Evolutionary conservation across 1,284 basidiomycete genomes (phyloP), one percentile per base, ranked within the genome.

Genomic region (Cutaneotrichosporon cutaneum): DNA sequence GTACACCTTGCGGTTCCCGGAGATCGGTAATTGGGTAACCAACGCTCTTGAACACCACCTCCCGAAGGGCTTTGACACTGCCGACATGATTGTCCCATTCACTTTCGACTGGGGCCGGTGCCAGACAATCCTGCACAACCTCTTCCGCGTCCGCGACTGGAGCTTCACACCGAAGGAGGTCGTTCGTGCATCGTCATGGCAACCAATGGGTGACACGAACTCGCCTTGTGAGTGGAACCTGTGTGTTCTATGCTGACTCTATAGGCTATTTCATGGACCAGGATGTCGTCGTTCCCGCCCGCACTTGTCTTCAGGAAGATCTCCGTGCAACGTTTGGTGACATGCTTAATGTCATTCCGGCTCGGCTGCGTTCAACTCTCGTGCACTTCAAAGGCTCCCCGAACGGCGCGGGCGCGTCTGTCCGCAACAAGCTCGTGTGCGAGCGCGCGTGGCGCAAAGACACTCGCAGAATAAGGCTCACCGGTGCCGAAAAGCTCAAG

Each of bases 51-150:
- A 71, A 21, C 30, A 56, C 32, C 61, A 76, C 36, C 64, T 4
- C 71, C 71, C 26, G 39, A 56, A 36, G 7, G 54, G 10, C 26
- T 61, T 61, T 42, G 52, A 58, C 56, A 39, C 18, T 13, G 64
- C 69, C 24, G 67, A 70, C 45, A 65, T 79, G 48, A 71, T 77
- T 54, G 65, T 79, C 21, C 77, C 78, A 14, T 79, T 79, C 64
- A 77, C 77, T 3, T 74, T 76, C 56, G 79, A 80, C 66, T 80
- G 72, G 69, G 77, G 79, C 1, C 62, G 62, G 3, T 74, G 74
- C 63, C 65, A 68, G 51, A 64, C 61, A 2, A 60, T 68, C 24
- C 53, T 66, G 18, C 62, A 58, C 35, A 56, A 66, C 56, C 57
- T 72, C 24, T 69, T 60, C 26, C 53, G 58, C 27, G 60, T 64